These are phyloP conservation scores for Trichophyton verrucosum DNA, from an alignment of 2,329 filamentous ascomycete genomes.

Conservation along the genomic window DNA sequence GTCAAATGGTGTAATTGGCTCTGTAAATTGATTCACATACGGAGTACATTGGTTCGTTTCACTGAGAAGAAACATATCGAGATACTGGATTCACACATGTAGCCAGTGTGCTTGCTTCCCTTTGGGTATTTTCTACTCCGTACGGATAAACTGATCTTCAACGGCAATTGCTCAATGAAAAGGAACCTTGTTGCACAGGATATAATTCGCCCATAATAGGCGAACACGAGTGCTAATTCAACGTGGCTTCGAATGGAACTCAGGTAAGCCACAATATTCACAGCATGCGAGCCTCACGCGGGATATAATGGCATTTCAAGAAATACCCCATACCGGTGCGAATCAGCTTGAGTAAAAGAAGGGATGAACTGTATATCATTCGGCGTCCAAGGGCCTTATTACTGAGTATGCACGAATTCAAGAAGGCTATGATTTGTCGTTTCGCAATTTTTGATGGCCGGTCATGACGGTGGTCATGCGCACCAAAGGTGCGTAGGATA, in stretches of 20 bases:
- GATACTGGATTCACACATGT: too few species aligned
- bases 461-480: neutral
- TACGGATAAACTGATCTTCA: neutral
- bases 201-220: neutral
- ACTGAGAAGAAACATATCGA: too few species aligned
- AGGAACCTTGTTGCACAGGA: neutral
- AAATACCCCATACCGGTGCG: neutral
- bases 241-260: neutral
- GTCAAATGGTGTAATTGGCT: too few species aligned
- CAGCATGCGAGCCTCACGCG: neutral
- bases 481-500: neutral
- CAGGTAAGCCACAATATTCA: neutral
- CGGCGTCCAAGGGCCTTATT: neutral
- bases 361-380: neutral
- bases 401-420: neutral
- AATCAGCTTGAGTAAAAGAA: neutral
- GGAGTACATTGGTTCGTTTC: too few species aligned
- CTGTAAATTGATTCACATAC: too few species aligned
- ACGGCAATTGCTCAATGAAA: neutral
- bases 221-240: neutral
- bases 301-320: neutral
- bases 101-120: neutral
- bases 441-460: neutral
- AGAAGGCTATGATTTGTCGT: neutral
- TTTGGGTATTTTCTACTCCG: neutral